These are phyloP conservation scores for Dictyostelium firmibasis DNA, from an alignment of 78 protist species.

Conservation along the genomic window DNA sequence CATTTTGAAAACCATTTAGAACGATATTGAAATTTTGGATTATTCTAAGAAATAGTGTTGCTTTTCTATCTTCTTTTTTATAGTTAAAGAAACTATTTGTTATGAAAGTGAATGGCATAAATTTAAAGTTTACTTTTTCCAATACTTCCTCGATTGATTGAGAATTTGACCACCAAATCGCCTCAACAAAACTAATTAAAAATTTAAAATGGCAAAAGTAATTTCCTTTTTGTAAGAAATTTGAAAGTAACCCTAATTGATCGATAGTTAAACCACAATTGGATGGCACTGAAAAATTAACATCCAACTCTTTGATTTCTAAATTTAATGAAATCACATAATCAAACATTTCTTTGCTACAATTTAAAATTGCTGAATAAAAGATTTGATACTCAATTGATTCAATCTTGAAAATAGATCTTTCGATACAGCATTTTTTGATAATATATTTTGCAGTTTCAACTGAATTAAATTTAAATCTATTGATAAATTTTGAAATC, in stretches of 20 bases:
- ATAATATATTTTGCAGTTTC: not conserved
- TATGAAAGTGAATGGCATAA: not conserved
- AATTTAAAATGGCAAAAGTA: not conserved
- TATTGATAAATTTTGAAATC: not conserved
- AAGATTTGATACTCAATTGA: not conserved
- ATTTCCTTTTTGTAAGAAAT: not conserved
- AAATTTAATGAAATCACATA: not conserved
- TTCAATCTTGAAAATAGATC: not conserved
- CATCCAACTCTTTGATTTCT: not conserved
- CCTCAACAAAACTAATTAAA: not conserved
- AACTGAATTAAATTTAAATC: not conserved
- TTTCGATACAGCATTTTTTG: not conserved
- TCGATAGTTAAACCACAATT: not conserved
- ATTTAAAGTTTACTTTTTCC: not conserved
- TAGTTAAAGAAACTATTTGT: not conserved
- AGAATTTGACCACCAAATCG: not conserved
- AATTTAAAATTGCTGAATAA: not conserved
- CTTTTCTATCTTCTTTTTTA: not conserved
- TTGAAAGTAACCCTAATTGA: not conserved
- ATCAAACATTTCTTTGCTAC: not conserved
- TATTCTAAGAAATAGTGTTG: not conserved
- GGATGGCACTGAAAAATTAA: not conserved
- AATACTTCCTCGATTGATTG: not conserved
- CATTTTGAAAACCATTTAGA: not conserved
- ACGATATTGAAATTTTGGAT: not conserved